These are phyloP conservation scores for Citrus maxima DNA, from an alignment of 345 rosid species.

Conservation along the genomic window DNA sequence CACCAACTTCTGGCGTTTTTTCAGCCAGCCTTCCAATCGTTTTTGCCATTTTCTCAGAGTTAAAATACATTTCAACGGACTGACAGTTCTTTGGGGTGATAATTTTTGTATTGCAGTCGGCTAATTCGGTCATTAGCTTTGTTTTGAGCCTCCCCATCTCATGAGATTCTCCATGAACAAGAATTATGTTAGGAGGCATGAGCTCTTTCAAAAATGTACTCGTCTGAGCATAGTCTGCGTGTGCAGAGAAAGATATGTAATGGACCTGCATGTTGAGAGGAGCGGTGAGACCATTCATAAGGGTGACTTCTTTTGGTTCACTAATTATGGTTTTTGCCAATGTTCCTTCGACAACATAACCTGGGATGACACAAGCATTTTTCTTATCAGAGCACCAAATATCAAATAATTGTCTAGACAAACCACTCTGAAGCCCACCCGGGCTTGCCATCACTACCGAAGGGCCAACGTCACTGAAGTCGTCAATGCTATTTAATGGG, in stretches of 20 bases:
- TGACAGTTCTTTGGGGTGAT: conserved; percentile 92
- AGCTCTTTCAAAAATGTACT: conserved; percentile 89
- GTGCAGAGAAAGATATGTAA: conserved; percentile 92
- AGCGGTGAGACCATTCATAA: conserved; percentile 87
- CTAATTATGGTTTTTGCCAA: conserved; percentile 77
- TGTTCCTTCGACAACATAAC: conserved; percentile 87
- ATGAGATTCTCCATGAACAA: conserved; percentile 90
- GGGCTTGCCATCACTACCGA: conserved; percentile 97
- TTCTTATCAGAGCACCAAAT: conserved; percentile 92
- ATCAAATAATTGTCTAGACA: conserved; percentile 89
- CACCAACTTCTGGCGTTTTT: conserved; percentile 74
- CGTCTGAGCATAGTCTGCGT: conserved; percentile 94
- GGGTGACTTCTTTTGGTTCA: conserved; percentile 91
- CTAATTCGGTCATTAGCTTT: conserved; percentile 72
- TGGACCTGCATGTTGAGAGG: conserved; percentile 92
- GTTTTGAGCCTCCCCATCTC: conserved; percentile 95
- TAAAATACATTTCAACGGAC: conserved; percentile 79
- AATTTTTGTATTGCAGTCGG: conserved; percentile 76
- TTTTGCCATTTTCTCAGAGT: conserved; percentile 91
- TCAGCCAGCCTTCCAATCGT: conserved; percentile 83
- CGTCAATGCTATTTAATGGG: conserved; percentile 76
- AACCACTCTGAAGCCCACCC: conserved; percentile 84
- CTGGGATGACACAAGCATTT: conserved; percentile 81
- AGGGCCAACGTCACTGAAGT: conserved; percentile 83
- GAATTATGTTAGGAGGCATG: conserved; percentile 90